Percentiles rank a stretch among this genome's conserved stretches.
These are phyloP conservation scores for Chloridella minuta DNA, from an alignment of 352 stramenopile species.

Conservation along the genomic window DNA sequence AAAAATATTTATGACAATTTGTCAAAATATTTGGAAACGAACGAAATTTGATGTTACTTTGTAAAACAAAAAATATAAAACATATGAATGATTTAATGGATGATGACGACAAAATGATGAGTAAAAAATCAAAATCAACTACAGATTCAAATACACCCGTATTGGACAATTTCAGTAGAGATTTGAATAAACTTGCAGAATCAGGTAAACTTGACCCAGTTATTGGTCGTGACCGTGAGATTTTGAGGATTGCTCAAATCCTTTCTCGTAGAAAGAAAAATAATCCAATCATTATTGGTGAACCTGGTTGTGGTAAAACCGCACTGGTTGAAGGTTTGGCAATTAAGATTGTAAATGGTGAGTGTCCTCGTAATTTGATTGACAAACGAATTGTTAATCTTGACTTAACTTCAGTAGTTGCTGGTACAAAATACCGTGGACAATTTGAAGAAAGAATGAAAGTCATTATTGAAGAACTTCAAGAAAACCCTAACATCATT, in stretches of 20 bases:
- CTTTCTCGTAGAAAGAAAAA: conserved; percentile 77
- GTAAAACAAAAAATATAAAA: no score
- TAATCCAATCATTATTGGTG: conserved; percentile 80
- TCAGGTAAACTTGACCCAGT: conserved; percentile 85
- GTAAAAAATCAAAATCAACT: no score
- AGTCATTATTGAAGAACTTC: conserved; percentile 57
- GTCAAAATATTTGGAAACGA: no score
- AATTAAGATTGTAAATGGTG: conserved; percentile 74
- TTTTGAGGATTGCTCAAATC: conserved; percentile 66
- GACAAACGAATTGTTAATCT: no score
- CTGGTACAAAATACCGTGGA: conserved; percentile 80
- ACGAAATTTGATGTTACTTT: no score
- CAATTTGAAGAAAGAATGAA: conserved; percentile 93
- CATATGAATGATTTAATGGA: no score
- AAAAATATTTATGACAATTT: no score
- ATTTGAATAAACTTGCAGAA: no score
- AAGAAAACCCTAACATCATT: conserved; percentile 70
- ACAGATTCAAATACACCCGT: no score
- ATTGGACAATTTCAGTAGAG: no score
- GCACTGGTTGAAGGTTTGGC: conserved; percentile 63
- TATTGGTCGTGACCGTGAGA: conserved; percentile 81
- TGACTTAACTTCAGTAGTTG: conserved; percentile 74
- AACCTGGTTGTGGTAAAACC: conserved; percentile 76
- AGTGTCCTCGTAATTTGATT: no score
- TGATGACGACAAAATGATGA: no score